Conservation (phyloP, 306 rosid genomes). For the Pueraria montana region DNA sequence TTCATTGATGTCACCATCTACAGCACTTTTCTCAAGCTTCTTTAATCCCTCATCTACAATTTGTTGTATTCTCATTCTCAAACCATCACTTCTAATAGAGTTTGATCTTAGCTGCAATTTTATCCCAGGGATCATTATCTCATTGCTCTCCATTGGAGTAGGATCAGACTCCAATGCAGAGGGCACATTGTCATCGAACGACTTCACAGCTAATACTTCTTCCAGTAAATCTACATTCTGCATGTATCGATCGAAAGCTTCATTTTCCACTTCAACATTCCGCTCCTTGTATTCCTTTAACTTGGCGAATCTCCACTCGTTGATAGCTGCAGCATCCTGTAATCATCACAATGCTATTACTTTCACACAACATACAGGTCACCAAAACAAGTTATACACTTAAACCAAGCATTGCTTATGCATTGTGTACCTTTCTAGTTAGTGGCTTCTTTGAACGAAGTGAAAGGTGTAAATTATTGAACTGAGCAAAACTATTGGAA, state of each 20-base stretch:
- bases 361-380: slow-evolving; percentile 28
- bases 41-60: slow-evolving; percentile 78
- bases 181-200: slow-evolving; percentile 61
- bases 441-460: slow-evolving; percentile 85
- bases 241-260: slow-evolving; percentile 91
- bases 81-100: slow-evolving; percentile 60
- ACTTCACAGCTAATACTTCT: slow-evolving; percentile 76
- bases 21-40: slow-evolving; percentile 61
- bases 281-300: slow-evolving; percentile 80
- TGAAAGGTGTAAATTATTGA: slow-evolving; percentile 79
- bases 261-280: slow-evolving; percentile 80
- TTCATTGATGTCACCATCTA: slow-evolving; percentile 54
- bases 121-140: slow-evolving; percentile 59
- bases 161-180: slow-evolving; percentile 53
- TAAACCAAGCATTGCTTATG: slow-evolving; percentile 27
- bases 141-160: slow-evolving; percentile 59
- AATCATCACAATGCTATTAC: slow-evolving; percentile 57
- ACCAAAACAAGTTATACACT: slow-evolving; percentile 22
- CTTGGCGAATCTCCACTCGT: slow-evolving; percentile 97
- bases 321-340: slow-evolving; percentile 89
- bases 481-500: slow-evolving; percentile 90
- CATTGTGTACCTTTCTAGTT: slow-evolving; percentile 79
- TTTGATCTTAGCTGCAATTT: slow-evolving; percentile 76
- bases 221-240: slow-evolving; percentile 81
- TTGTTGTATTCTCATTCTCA: slow-evolving; percentile 70